A percentile compares a stretch with the other conserved stretches of the same genome.
Conservation (phyloP, 352 stramenopile genomes). For the Phytophthora macrochlamydospora region DNA sequence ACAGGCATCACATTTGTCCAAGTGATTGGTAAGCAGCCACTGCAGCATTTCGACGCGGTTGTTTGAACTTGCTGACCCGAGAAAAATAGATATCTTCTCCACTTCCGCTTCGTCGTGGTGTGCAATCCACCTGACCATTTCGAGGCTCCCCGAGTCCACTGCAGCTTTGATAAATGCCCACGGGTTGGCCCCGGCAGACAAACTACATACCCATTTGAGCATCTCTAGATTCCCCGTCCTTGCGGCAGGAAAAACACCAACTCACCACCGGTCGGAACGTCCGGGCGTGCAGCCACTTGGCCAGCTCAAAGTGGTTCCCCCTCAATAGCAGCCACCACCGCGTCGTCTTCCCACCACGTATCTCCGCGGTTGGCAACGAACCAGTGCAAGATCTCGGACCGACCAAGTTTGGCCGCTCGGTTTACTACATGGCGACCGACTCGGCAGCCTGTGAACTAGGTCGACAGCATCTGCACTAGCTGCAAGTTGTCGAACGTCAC, state of each 20-base stretch:
- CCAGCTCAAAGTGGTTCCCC: conserved; percentile 4
- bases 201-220: conserved; percentile 1
- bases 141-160: background rate
- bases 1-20: background rate
- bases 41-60: no score
- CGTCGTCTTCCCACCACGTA: background rate
- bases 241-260: background rate
- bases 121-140: conserved; percentile 5
- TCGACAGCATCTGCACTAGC: conserved; percentile 2
- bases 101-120: background rate
- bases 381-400: background rate
- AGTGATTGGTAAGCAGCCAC: no score
- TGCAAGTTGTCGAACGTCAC: background rate
- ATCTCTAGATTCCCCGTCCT: background rate
- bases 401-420: background rate
- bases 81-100: no score
- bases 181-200: background rate
- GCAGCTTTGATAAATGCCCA: background rate
- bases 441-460: background rate
- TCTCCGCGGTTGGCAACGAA: background rate
- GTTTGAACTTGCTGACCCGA: no score
- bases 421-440: background rate
- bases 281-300: background rate
- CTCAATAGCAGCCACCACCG: background rate
- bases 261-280: background rate